phyloP scores from a whole-genome alignment of 2,329 filamentous ascomycete genomes.

The Ambrosiella beaveri region DNA sequence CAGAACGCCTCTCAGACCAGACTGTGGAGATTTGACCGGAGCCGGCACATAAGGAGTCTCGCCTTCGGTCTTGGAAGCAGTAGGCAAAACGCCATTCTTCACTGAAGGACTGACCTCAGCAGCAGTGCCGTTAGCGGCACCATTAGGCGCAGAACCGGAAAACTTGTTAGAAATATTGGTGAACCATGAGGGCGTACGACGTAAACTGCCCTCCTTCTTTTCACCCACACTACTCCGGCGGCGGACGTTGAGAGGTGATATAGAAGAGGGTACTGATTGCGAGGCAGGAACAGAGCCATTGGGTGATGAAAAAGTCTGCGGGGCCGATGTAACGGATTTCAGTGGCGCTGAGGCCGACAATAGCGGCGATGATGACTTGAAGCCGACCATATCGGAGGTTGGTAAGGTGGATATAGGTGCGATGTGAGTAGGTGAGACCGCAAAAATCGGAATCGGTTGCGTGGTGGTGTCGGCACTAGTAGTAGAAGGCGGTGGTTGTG shows the following conservation, averaged over 20 bases:
- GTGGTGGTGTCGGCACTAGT: not conserved
- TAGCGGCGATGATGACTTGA: not conserved
- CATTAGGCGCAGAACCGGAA: conserved; percentile 32
- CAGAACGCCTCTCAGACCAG: conserved; percentile 60
- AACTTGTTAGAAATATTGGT: conserved; percentile 88
- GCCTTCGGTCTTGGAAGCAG: conserved; percentile 36
- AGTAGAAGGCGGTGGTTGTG: not conserved
- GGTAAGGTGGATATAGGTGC: not conserved
- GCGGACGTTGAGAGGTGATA: not conserved
- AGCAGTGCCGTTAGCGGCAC: conserved; percentile 20
- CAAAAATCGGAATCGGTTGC: not conserved
- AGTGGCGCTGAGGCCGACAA: not conserved
- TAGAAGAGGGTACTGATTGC: conserved; percentile 14
- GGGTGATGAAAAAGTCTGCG: not conserved
- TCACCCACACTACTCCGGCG: conserved; percentile 9
- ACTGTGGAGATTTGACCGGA: conserved; percentile 49
- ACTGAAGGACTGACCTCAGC: not conserved
- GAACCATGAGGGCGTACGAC: conserved; percentile 71
- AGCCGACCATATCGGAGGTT: not conserved
- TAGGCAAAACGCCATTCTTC: conserved; percentile 41
- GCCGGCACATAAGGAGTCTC: conserved; percentile 55
- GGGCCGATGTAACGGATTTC: not conserved
- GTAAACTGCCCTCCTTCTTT: conserved; percentile 16
- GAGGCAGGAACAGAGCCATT: not conserved
- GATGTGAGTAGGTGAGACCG: not conserved